Conservation (phyloP, 2,329 filamentous ascomycete genomes). For the Microcyclospora pomicola region DNA sequence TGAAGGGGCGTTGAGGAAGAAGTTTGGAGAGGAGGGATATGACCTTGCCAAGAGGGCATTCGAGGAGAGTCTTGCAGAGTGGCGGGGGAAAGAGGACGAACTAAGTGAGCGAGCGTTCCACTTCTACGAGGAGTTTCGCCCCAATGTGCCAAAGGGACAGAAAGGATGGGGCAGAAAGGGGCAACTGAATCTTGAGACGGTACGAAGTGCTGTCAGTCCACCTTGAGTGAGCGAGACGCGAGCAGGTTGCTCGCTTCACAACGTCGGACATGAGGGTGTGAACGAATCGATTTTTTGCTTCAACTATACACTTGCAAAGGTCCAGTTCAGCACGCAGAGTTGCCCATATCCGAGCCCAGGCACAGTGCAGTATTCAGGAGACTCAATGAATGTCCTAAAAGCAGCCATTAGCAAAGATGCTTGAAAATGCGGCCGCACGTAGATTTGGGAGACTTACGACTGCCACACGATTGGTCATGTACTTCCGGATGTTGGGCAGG, state of each 20-base stretch:
- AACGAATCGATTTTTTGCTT: no score
- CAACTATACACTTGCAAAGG: no score
- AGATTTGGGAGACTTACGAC: slow-evolving; percentile 3
- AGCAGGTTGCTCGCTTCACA: no score
- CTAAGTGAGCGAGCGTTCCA: slow-evolving; percentile 15
- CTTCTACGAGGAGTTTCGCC: slow-evolving; percentile 20
- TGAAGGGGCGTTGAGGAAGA: slow-evolving; percentile 14
- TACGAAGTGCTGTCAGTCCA: not conserved
- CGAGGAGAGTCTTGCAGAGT: slow-evolving; percentile 8
- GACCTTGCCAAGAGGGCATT: slow-evolving; percentile 11
- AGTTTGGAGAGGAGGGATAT: slow-evolving; percentile 13
- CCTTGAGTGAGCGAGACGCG: no score
- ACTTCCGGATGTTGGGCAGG: slow-evolving; percentile 21
- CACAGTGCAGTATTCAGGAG: no score
- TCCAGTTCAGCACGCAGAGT: no score
- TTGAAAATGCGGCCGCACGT: no score
- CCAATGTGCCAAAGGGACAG: slow-evolving; percentile 14
- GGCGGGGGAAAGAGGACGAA: slow-evolving; percentile 17
- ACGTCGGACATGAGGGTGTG: no score
- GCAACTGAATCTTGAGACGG: slow-evolving; percentile 9
- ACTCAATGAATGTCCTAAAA: no score
- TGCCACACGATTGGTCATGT: slow-evolving; percentile 34
- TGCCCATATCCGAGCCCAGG: no score
- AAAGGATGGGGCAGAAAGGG: slow-evolving; percentile 22
- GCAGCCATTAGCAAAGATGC: no score